Conservation (phyloP, 2,329 filamentous ascomycete genomes). For the Corinectria fuckeliana region DNA sequence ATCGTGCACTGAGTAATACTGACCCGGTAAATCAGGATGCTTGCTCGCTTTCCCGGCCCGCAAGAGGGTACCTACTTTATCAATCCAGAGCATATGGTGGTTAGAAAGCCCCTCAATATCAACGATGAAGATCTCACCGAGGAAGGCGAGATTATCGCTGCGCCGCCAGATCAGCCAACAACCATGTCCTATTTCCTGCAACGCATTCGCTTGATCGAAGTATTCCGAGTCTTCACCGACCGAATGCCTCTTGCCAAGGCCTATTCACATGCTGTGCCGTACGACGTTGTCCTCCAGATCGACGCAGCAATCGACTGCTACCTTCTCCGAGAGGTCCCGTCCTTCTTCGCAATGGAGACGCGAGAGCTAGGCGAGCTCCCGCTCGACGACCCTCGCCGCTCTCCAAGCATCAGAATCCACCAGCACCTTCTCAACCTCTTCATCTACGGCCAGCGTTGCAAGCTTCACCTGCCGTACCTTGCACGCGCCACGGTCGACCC, state of each 20-base stretch:
- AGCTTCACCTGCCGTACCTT: slow-evolving; percentile 45
- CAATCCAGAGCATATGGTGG: slow-evolving; percentile 48
- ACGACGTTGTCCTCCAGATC: slow-evolving; percentile 42
- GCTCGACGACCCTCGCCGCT: slow-evolving; percentile 25
- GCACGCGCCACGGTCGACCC: slow-evolving; percentile 44
- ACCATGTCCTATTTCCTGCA: slow-evolving; percentile 47
- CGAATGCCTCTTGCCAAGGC: slow-evolving; percentile 33
- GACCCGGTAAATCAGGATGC: slow-evolving; percentile 41
- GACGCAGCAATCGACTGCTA: slow-evolving; percentile 41
- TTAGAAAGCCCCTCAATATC: slow-evolving; percentile 47
- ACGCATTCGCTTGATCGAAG: slow-evolving; percentile 46
- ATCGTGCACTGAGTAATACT: not conserved
- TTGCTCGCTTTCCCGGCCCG: slow-evolving; percentile 45
- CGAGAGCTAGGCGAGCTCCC: slow-evolving; percentile 27
- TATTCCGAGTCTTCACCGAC: slow-evolving; percentile 46
- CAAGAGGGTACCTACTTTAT: slow-evolving; percentile 46
- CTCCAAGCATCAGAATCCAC: slow-evolving; percentile 36
- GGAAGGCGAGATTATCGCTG: slow-evolving; percentile 36
- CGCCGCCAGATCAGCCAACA: slow-evolving; percentile 41
- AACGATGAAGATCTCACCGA: slow-evolving; percentile 47
- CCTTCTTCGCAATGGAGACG: slow-evolving; percentile 38
- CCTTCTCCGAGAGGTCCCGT: slow-evolving; percentile 36
- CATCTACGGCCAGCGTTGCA: slow-evolving; percentile 44
- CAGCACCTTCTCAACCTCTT: slow-evolving; percentile 43
- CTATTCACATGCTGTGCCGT: slow-evolving; percentile 40